Conservation (phyloP, 768 basidiomycete species). For the Termitomyces sp. region DNA sequence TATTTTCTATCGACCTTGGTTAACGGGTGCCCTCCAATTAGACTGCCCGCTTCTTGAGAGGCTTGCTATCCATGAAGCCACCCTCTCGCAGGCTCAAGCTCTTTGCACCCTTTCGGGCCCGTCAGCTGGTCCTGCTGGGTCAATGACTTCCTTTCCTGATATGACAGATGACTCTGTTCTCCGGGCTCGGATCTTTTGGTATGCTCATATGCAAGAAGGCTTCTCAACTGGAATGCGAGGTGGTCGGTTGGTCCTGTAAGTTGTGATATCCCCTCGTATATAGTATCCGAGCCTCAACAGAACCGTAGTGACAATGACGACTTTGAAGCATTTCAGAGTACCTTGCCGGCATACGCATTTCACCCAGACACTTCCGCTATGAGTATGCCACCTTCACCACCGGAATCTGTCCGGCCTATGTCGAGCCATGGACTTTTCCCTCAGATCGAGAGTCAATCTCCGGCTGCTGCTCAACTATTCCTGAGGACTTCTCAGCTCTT, state of each 20-base stretch:
- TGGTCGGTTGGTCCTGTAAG: constrained; percentile 79
- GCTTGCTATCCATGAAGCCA: constrained; percentile 72
- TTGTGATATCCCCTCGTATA: neutral
- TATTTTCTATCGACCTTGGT: neutral
- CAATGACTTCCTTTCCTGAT: constrained; percentile 33
- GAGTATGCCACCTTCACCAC: constrained; percentile 11
- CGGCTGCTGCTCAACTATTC: constrained; percentile 34
- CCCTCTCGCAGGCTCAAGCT: constrained; percentile 75
- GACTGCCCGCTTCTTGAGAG: constrained; percentile 43
- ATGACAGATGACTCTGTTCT: constrained; percentile 57
- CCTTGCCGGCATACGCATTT: constrained; percentile 39
- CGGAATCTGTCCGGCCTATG: constrained; percentile 11
- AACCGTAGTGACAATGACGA: constrained; percentile 65
- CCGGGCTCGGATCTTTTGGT: constrained; percentile 85
- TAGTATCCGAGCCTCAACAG: neutral
- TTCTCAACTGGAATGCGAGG: constrained; percentile 78
- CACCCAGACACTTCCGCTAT: constrained; percentile 19
- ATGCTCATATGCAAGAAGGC: constrained; percentile 81
- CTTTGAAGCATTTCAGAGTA: constrained; percentile 64
- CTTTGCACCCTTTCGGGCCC: constrained; percentile 56
- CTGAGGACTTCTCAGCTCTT: constrained; percentile 55
- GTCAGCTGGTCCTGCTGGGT: constrained; percentile 22
- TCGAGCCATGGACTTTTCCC: constrained; percentile 12
- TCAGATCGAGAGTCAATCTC: constrained; percentile 5
- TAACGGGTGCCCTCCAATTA: constrained; percentile 16